phyloP scores from a whole-genome alignment of 1,284 basidiomycete genomes.

The Moesziomyces globuligerus region DNA sequence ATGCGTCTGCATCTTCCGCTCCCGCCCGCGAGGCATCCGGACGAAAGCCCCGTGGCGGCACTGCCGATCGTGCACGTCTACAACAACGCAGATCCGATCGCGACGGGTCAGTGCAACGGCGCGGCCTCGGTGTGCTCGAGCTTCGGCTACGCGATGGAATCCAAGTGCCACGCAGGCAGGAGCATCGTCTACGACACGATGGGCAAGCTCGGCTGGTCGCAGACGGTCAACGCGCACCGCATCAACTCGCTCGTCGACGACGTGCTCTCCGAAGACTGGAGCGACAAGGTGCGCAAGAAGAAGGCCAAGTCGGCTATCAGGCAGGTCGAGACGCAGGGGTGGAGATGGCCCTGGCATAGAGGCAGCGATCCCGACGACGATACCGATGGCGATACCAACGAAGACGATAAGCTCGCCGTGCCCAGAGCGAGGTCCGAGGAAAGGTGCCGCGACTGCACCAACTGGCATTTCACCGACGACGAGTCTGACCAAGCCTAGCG shows the following conservation, averaged over 20 bases:
- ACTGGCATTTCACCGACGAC: constrained; percentile 54
- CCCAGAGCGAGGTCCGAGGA: constrained; percentile 46
- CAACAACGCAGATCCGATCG: constrained; percentile 80
- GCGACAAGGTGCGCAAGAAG: constrained; percentile 68
- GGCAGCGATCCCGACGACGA: constrained; percentile 34
- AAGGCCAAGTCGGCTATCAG: constrained; percentile 26
- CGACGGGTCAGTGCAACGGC: constrained; percentile 65
- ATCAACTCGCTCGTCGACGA: constrained; percentile 81
- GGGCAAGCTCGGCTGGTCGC: constrained; percentile 80
- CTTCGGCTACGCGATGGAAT: constrained; percentile 66
- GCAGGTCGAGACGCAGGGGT: constrained; percentile 15
- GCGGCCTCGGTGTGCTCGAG: constrained; percentile 58
- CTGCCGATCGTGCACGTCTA: constrained; percentile 76
- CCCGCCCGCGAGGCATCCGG: constrained; percentile 67
- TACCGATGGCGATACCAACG: constrained; percentile 42
- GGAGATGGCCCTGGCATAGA: constrained; percentile 54
- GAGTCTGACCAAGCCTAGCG: constrained; percentile 6
- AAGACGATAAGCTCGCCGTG: constrained; percentile 39
- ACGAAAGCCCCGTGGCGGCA: constrained; percentile 50
- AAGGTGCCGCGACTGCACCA: constrained; percentile 47
- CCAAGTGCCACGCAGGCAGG: constrained; percentile 81
- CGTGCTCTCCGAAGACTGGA: constrained; percentile 81
- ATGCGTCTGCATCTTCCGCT: constrained; percentile 84
- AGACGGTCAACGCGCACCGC: constrained; percentile 80
- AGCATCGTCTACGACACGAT: constrained; percentile 89